Percentiles rank a stretch among this genome's conserved stretches.
Evolutionary conservation across 192 early-diverging fungal genomes (phyloP).

Genomic region (Gonapodya sp.): DNA sequence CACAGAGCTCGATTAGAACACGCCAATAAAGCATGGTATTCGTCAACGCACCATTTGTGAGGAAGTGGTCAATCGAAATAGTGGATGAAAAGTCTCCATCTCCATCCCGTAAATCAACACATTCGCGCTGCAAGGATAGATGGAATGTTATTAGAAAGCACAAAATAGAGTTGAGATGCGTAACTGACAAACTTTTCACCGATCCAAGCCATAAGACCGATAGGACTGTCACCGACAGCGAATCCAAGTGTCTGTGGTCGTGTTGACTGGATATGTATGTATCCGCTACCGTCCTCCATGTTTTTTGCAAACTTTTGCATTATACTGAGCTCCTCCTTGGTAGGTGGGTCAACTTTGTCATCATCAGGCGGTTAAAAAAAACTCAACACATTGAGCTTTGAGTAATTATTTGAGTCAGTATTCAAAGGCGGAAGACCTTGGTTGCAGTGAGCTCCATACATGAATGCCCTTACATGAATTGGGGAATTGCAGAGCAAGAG

Average conservation of each 20-base stretch:
- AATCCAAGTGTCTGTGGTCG: constrained; percentile 41
- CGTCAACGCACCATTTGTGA: constrained; percentile 25
- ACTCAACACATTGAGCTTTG: neutral
- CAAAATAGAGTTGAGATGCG: constrained; percentile 5
- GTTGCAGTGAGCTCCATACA: constrained; percentile 3
- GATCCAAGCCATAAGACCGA: constrained; percentile 44
- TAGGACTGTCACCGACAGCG: constrained; percentile 19
- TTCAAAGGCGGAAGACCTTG: neutral
- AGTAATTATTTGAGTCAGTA: neutral
- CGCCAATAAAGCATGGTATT: neutral
- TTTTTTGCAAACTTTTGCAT: neutral
- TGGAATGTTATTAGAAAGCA: neutral
- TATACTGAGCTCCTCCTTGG: neutral
- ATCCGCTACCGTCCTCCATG: constrained; percentile 19
- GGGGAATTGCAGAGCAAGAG: constrained; percentile 32
- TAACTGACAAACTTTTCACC: constrained; percentile 36
- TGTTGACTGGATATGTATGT: constrained; percentile 39
- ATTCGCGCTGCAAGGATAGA: neutral
- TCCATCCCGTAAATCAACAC: constrained; percentile 15
- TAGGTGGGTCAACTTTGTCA: neutral
- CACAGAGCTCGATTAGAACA: neutral
- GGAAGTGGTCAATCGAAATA: constrained; percentile 32
- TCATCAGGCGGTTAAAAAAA: neutral
- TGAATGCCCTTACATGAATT: constrained; percentile 33
- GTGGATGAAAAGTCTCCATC: constrained; percentile 15